Evolutionary conservation across 495 filamentous ascomycete genomes (phyloP).

Genomic region (Neurospora sp.): DNA sequence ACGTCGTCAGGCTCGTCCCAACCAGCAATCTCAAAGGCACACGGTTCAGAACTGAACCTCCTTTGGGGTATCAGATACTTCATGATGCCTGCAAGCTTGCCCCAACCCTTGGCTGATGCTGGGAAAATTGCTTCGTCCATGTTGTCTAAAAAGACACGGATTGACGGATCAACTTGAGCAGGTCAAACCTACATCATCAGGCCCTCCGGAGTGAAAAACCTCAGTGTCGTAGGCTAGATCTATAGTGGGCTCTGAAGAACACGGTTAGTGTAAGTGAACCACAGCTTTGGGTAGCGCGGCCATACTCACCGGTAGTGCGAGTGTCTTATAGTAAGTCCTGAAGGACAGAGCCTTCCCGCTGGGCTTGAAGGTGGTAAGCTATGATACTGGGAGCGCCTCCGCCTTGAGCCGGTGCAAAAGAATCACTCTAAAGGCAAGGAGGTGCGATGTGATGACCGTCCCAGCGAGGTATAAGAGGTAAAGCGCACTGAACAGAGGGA

Average conservation of each 20-base stretch:
- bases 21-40: no score
- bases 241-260: not conserved
- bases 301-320: not conserved
- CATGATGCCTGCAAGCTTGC: no score
- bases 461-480: not conserved
- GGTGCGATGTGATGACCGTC: not conserved
- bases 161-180: not conserved
- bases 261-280: not conserved
- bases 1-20: no score
- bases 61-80: no score
- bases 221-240: not conserved
- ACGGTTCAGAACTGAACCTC: no score
- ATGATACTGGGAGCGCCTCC: not conserved
- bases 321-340: not conserved
- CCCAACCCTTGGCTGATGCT: no score
- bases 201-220: no score
- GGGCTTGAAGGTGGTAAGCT: not conserved
- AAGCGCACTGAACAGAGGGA: not conserved
- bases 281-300: not conserved
- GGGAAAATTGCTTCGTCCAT: no score
- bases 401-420: not conserved
- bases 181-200: not conserved
- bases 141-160: not conserved
- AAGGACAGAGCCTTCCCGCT: not conserved
- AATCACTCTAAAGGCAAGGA: not conserved